Percentiles rank a stretch among this genome's conserved stretches.
phyloP scores from a whole-genome alignment of 768 basidiomycete genomes.

The Agaricus subrufescens region DNA sequence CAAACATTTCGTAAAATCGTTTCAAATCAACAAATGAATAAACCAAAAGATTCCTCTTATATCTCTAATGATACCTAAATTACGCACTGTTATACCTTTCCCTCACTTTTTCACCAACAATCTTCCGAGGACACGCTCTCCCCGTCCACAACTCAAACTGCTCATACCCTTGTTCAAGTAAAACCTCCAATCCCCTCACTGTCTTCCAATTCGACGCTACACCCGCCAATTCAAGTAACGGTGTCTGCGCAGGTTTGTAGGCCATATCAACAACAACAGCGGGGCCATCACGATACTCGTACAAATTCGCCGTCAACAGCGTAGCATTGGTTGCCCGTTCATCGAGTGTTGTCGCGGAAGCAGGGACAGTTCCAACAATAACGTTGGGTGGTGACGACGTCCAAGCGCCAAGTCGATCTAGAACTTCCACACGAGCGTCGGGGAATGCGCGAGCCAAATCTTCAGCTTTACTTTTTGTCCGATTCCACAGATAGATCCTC shows the following conservation, averaged over 20 bases:
- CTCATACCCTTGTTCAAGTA: constrained; percentile 84
- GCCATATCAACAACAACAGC: constrained; percentile 91
- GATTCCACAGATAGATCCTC: constrained; percentile 83
- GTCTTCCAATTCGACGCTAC: constrained; percentile 50
- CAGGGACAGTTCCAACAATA: constrained; percentile 88
- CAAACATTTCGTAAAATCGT: too few relatives aligned
- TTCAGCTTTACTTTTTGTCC: constrained; percentile 72
- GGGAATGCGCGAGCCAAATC: constrained; percentile 68
- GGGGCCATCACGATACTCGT: constrained; percentile 42
- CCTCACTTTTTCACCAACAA: constrained; percentile 45
- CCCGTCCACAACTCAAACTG: constrained; percentile 86
- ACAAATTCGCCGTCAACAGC: constrained; percentile 51
- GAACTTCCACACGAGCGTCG: constrained; percentile 48
- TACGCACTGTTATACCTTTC: constrained; percentile 29
- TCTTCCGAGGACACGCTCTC: constrained; percentile 44
- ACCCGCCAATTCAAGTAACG: constrained; percentile 68
- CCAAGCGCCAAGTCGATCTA: constrained; percentile 57
- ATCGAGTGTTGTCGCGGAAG: constrained; percentile 45
- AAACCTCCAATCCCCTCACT: constrained; percentile 78
- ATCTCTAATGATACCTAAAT: background rate
- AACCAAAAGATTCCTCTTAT: too few relatives aligned
- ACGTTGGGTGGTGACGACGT: constrained; percentile 55
- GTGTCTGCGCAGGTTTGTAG: constrained; percentile 84
- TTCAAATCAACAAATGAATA: too few relatives aligned
- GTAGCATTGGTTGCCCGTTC: constrained; percentile 29